Evolutionary conservation across 352 stramenopile genomes (phyloP), one percentile per base, ranked within the genome.

Genomic region (Pythium phragmiticola): DNA sequence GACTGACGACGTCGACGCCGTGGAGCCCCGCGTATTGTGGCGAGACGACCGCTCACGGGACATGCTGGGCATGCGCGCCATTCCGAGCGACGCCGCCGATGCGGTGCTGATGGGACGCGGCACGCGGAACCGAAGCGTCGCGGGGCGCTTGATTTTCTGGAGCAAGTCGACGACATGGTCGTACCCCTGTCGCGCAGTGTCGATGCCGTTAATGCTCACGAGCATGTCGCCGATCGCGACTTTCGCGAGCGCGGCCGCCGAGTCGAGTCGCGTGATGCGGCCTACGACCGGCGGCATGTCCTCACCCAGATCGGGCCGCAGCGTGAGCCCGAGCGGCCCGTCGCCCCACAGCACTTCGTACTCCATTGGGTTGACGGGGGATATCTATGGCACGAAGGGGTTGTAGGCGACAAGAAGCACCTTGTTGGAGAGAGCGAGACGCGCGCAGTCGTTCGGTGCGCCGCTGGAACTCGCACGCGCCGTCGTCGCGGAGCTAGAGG

Each of bases 271-370:
- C 56, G 87, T 95, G 70, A 95, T 95, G 49, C 87, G 87, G 28
- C 87, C 87, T 14, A 95, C 87, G 11, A 95, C 84, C 8, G 87
- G 87, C 48, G 86, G 86, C 86, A 95, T 95, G 72, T 95, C 86
- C 64, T 94, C 85, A 26, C 87, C 85, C 36, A 94, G 70, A 52
- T 95, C 87, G 12, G 87, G 80, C 16, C 87, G 84, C 45, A 95
- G 75, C 63, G 84, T 95, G 62, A 95, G 75, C 8, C 87, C 87
- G 48, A 95, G 57, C 17, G 84, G 82, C 3, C 87, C 87, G 54
- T 94, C 87, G 62, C 85, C 85, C 87, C 87, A 95, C 55, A 79
- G 74, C 58, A 95, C 84, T 64, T 95, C 83, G 70, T 95, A 95
- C 74, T 95, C 87, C 87, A 95, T 95, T 19, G 28, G n/a, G 17